These are phyloP conservation scores for Hamigera avellanea DNA, from an alignment of 495 filamentous ascomycete species.

Conservation along the genomic window DNA sequence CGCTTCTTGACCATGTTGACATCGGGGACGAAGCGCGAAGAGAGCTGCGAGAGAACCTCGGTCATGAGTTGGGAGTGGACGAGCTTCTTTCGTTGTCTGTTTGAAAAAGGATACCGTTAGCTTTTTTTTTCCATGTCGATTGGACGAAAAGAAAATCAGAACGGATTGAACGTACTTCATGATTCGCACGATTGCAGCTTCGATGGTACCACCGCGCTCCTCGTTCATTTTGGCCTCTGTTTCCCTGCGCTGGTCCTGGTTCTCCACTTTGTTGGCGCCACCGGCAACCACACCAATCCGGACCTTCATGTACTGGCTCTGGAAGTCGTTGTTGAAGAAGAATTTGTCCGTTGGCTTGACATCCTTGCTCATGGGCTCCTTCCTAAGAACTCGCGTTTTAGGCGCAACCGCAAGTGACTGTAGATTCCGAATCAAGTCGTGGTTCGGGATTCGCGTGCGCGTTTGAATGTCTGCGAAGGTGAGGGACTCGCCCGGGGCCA, in stretches of 20 bases:
- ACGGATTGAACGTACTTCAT: conserved; percentile 66
- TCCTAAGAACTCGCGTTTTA: conserved; percentile 70
- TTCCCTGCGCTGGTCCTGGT: conserved; percentile 66
- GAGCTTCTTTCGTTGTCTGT: conserved; percentile 80
- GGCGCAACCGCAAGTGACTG: conserved; percentile 78
- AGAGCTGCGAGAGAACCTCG: conserved; percentile 75
- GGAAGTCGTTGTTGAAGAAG: conserved; percentile 73
- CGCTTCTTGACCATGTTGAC: conserved; percentile 83
- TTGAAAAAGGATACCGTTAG: conserved; percentile 8
- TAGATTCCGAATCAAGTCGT: conserved; percentile 71
- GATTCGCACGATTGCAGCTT: conserved; percentile 84
- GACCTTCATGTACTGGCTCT: conserved; percentile 71
- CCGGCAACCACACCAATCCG: conserved; percentile 65
- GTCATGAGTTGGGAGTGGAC: conserved; percentile 68
- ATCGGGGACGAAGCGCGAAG: conserved; percentile 76
- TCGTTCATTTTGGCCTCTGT: conserved; percentile 84
- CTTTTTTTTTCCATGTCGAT: too few relatives aligned
- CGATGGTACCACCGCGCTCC: conserved; percentile 62
- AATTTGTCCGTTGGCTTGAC: conserved; percentile 75
- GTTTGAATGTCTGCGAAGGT: conserved; percentile 79
- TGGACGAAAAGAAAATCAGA: not conserved
- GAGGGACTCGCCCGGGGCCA: conserved; percentile 50
- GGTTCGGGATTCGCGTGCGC: conserved; percentile 65
- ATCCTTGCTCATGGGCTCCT: conserved; percentile 72
- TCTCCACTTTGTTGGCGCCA: conserved; percentile 71